Base-by-base conservation (phyloP, 2,329 filamentous ascomycete species). In the Xylogone sp. region DNA sequence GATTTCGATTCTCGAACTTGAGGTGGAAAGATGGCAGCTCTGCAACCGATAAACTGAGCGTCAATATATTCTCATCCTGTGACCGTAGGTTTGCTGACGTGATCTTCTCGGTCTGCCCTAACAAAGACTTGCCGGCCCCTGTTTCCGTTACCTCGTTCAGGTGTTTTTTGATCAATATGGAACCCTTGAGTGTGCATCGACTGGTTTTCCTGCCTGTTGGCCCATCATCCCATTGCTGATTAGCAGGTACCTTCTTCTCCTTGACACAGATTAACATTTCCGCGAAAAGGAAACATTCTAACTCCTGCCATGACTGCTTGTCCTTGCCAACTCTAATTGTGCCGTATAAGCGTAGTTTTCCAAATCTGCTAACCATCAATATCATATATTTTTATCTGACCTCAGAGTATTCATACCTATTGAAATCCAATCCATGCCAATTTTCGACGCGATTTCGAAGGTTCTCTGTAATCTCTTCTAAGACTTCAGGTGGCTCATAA, bases 211-310 rank as follows among this genome's bases (percentile, higher is more conserved):
- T 78, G 20, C 78, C 79, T 1, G 75, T 66, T 3, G 75, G 74
- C 18, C 73, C 73, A 49, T 82, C 82, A 47, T 84, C 86, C 81
- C 88, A 92, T 58, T 88, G 82, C 48, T 82, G 78, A 39, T 79
- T 76, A 55, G 62, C 67, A 45, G 69, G 62, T 39, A 75, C 59
- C 73, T 92, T 96, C 80, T 97, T 97, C 72, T 97, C 94, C 71
- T 97, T 99, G 55, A 99, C 91, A 66, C 94, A 99, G 58, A 99
- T 99, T 62, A 99, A 87, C 94, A 99, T 99, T 73, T 99, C 94
- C 3, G 88, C 90, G 66, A 99, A 99, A 24, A 99, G 79, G 68
- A 90, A 99, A 69, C 94, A 99, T 68, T 99, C 92, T 50, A 99
- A 74, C 68, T 97, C 94, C 74, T 99, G 94, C 94, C 94, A 99